Evolutionary conservation across 768 basidiomycete genomes (phyloP), one percentile per base, ranked within the genome.

Genomic region (Tulasnella sp.): DNA sequence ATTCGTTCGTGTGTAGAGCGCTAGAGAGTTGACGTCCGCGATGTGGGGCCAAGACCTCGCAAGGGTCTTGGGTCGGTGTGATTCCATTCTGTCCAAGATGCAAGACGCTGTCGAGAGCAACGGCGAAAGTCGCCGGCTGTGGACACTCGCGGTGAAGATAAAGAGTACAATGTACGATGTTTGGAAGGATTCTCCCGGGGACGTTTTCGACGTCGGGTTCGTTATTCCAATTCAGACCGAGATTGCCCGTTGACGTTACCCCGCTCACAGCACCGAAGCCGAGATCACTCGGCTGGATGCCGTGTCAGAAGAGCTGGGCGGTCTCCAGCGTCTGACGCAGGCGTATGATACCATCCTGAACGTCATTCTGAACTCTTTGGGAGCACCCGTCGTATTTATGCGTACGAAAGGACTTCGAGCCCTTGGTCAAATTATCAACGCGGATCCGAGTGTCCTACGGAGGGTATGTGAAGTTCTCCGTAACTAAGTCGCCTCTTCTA

Each of bases 391-490:
- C 3, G 91, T 98, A 25, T 90, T 87, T 64, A 86, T 94, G 75
- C 81, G 96, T 31, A 93, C 92, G 0, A 98, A 98, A 67, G 94
- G 94, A 0, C 72, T 99, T 29, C 78, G 86, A 51, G 92, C 89
- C 0, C 74, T 98, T 3, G 87, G 91, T 3, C 82, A 89, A 64
- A 86, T 98, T 46, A 80, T 98, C 32, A 87, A 82, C 0, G 86
- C 85, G 59, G 96, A 98, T 68, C 81, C 92, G 0, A 80, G 77
- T 12, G 82, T 96, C 17, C 74, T 99, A 23, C 76, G 80, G 1
- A 73, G 79, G 34, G 89, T 93, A 61, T 49, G 82, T 74, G 3
- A 6, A 29, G 57, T 45, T 19, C 17, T 9, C 11, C 5, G 15
- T 39, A 29, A 48, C 50, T 21, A 36, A 8, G 19, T n/a, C 4